These are phyloP conservation scores for Salpingoeca rosetta DNA, from an alignment of 78 protist genomes.

Conservation along the genomic window DNA sequence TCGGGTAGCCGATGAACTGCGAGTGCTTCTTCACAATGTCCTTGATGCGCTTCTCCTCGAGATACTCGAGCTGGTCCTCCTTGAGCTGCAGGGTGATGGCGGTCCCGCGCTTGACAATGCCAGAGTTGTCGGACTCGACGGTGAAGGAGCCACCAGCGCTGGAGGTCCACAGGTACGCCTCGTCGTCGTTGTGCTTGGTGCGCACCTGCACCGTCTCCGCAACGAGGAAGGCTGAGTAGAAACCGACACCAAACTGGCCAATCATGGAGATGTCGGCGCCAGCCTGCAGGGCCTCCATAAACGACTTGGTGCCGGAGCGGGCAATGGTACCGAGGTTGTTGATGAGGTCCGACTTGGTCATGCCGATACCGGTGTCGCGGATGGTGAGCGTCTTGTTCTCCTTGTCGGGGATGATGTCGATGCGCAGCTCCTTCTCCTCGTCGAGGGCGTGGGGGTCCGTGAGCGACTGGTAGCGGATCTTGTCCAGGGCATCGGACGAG, in stretches of 20 bases:
- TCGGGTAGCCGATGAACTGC: conserved; percentile 98
- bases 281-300: conserved; percentile 90
- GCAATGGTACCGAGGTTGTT: conserved; percentile 99
- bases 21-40: conserved; percentile 98
- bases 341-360: conserved; percentile 98
- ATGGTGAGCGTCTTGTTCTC: conserved; percentile 81
- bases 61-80: conserved; percentile 96
- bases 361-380: conserved; percentile 98
- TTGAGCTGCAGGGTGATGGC: conserved; percentile 84
- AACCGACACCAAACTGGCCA: conserved; percentile 99
- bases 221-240: conserved; percentile 99
- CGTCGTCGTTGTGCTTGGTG: conserved; percentile 98
- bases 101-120: conserved; percentile 95
- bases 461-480: conserved; percentile 91
- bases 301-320: conserved; percentile 94
- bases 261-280: conserved; percentile 97
- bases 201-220: conserved; percentile 92
- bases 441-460: conserved; percentile 85
- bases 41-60: conserved; percentile 88
- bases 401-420: conserved; percentile 86
- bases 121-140: conserved; percentile 55
- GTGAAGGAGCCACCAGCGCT: conserved; percentile 97
- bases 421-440: conserved; percentile 77
- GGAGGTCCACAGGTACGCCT: conserved; percentile 96
- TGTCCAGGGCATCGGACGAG: conserved; percentile 85